phyloP scores from a whole-genome alignment of 331 rosid genomes.

The Acacia pycnantha region DNA sequence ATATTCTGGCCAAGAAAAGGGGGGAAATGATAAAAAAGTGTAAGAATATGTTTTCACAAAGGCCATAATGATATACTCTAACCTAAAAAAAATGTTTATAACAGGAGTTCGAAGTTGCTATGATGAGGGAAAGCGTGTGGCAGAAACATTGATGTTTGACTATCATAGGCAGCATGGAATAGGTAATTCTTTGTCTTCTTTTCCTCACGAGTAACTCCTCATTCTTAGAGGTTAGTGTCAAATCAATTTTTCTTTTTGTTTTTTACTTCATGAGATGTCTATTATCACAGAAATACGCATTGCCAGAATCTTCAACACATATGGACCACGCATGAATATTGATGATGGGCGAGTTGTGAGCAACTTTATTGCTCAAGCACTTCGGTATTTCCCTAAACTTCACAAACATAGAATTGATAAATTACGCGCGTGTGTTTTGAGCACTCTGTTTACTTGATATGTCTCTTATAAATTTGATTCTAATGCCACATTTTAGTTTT shows the following conservation, averaged over 20 bases:
- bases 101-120: slow-evolving; percentile 87
- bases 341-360: slow-evolving; percentile 80
- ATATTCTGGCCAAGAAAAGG: not conserved
- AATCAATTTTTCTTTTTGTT: too few species aligned
- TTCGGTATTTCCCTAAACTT: slow-evolving; percentile 48
- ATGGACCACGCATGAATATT: slow-evolving; percentile 81
- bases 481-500: not conserved
- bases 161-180: slow-evolving; percentile 81
- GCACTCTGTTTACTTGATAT: not conserved
- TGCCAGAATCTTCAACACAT: slow-evolving; percentile 75
- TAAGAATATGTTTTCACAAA: not conserved
- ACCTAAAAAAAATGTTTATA: not conserved
- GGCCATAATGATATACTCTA: not conserved
- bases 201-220: not conserved
- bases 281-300: slow-evolving; percentile 54
- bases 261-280: not conserved
- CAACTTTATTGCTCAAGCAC: slow-evolving; percentile 79
- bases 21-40: not conserved
- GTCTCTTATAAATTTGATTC: not conserved
- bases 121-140: slow-evolving; percentile 86
- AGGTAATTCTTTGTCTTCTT: slow-evolving; percentile 35
- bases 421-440: not conserved
- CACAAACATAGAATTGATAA: not conserved
- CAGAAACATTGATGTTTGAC: slow-evolving; percentile 84
- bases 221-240: not conserved